Conservation (phyloP, 2,329 filamentous ascomycete genomes). For the Cladosporium oxysporum region DNA sequence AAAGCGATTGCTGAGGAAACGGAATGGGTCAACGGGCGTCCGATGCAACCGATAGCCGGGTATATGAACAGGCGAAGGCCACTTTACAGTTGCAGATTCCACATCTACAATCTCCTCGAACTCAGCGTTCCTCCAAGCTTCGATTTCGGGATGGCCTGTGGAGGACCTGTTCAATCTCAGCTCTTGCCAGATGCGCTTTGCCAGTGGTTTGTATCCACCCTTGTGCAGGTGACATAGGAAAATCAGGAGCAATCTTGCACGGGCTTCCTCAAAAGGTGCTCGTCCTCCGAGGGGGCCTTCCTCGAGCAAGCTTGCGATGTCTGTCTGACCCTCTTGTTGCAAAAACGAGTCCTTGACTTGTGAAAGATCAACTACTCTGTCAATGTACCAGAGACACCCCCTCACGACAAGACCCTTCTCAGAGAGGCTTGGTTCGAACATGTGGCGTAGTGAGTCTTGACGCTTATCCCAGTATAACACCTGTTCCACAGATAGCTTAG, state of each 20-base stretch:
- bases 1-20: neutral
- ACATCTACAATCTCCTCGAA: neutral
- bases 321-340: neutral
- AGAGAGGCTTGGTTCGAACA: neutral
- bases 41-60: neutral
- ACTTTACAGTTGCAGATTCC: neutral
- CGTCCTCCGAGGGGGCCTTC: neutral
- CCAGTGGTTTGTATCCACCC: neutral
- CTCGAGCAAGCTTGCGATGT: neutral
- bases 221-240: neutral
- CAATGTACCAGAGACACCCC: neutral
- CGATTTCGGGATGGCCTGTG: neutral
- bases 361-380: neutral
- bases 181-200: neutral
- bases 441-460: neutral
- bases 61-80: neutral
- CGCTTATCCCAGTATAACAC: neutral
- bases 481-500: neutral
- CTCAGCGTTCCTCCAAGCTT: neutral
- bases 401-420: neutral
- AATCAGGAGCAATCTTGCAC: neutral
- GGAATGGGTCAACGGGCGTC: neutral
- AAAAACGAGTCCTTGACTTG: neutral
- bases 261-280: neutral
- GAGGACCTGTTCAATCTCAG: neutral